Base-by-base conservation (phyloP, 2,329 filamentous ascomycete genomes). In the Mycogone perniciosa region DNA sequence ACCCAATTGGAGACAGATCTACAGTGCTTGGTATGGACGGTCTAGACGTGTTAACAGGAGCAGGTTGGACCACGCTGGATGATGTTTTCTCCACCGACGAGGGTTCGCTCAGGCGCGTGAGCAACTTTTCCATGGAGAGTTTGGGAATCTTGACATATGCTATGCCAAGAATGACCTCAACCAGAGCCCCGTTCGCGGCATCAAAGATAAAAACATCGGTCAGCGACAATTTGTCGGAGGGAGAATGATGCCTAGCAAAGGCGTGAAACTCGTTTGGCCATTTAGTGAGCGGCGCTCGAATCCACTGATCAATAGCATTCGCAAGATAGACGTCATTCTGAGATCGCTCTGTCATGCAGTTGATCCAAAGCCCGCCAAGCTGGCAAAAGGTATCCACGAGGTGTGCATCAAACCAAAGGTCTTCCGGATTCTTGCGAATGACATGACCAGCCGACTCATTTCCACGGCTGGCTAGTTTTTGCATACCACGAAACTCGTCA, bases 291-390 rank as follows among this genome's bases (percentile, higher is more conserved):
- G 68, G 66, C 1, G 61, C 59, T 5, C 68, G 64, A 5, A 71
- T 62, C 62, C 57, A 66, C 13, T 51, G 40, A 8, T 69, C 67
- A 37, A 64, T 56, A 1, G 64, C 58, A 8, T 54, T 62, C 5
- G 62, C 58, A 20, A 72, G 57, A 57, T 57, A 72, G 33, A 71
- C 65, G 30, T 66, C 65, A 0, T 35, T 48, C 0, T 54, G 31
- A 1, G 44, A 33, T 5, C 48, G 35, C 6, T 67, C 60, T 1
- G 60, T 61, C 66, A 72, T 65, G 50, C 55, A 59, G 54, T 72
- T 73, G 6, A 65, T 59, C 45, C 53, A 70, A 2, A 72, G 59
- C 4, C 70, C 69, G 11, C 44, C 67, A 0, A 71, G 61, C 52
- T 72, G 70, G 33, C 64, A 56, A 52, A 70, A 67, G 2, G 43